Conservation (phyloP, 176 grass and related monocot species). For the Oryza meridionalis region DNA sequence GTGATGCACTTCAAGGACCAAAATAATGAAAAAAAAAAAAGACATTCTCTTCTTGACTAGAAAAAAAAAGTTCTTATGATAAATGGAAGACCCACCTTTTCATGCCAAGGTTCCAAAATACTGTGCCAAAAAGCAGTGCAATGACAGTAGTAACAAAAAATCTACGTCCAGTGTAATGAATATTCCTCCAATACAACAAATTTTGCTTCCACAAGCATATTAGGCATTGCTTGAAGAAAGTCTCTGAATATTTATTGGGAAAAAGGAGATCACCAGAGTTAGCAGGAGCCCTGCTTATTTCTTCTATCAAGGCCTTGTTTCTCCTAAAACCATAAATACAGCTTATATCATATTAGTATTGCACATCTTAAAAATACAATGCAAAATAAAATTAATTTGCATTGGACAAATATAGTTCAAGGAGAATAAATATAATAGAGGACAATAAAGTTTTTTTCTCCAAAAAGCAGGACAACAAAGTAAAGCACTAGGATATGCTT, state of each 20-base stretch:
- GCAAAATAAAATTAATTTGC: too few species aligned
- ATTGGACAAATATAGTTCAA: too few species aligned
- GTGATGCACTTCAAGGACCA: neutral
- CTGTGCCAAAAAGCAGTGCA: constrained; percentile 52
- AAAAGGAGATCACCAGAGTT: constrained; percentile 47
- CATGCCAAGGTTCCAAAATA: constrained; percentile 53
- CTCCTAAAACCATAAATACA: too few species aligned
- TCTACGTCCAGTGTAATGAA: constrained; percentile 53
- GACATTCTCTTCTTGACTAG: too few species aligned
- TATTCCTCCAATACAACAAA: constrained; percentile 64
- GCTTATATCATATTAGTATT: too few species aligned
- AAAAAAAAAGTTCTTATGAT: neutral
- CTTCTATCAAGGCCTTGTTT: too few species aligned
- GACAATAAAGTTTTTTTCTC: too few species aligned
- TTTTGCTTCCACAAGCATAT: constrained; percentile 66
- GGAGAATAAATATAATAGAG: too few species aligned
- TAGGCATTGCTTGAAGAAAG: constrained; percentile 49
- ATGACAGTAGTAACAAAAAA: constrained; percentile 50
- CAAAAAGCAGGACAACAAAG: too few species aligned
- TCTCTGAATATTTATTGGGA: constrained; percentile 28
- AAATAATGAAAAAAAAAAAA: neutral
- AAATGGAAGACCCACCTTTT: constrained; percentile 47
- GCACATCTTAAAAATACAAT: too few species aligned
- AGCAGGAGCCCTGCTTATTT: too few species aligned
- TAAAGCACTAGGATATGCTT: too few species aligned